phyloP scores from a whole-genome alignment of 495 filamentous ascomycete species.

The Collariella sp. region DNA sequence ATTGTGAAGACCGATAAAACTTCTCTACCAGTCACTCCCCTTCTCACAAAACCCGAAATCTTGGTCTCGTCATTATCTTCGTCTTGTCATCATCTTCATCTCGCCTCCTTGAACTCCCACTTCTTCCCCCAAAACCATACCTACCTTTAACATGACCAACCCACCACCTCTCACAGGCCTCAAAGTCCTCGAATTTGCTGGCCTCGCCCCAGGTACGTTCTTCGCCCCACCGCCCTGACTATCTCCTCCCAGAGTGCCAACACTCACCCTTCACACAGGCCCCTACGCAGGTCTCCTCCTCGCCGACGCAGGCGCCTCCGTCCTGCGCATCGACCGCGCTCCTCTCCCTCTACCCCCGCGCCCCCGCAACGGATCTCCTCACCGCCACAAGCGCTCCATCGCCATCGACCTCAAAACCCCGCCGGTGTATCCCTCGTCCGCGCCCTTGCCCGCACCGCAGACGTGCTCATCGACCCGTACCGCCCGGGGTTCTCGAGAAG shows the following conservation, averaged over 20 bases:
- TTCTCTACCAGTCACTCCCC: not conserved
- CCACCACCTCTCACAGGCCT: constrained; percentile 63
- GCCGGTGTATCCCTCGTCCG: constrained; percentile 55
- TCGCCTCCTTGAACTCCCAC: not conserved
- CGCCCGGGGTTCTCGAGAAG: constrained; percentile 84
- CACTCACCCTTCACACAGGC: constrained; percentile 37
- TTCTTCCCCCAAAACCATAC: not conserved
- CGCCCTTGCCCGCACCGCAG: constrained; percentile 51
- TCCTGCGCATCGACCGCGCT: constrained; percentile 77
- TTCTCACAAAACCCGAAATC: no score
- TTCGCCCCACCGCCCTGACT: not conserved
- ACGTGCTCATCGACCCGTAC: constrained; percentile 88
- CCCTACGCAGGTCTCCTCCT: constrained; percentile 86
- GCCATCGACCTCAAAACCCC: constrained; percentile 63
- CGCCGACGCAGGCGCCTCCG: constrained; percentile 77
- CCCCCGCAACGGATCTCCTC: constrained; percentile 56
- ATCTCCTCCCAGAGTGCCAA: not conserved
- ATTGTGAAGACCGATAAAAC: not conserved
- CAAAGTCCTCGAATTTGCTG: constrained; percentile 81
- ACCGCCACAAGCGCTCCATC: constrained; percentile 74
- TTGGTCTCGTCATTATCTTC: not conserved
- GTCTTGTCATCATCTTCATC: no score
- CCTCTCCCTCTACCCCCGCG: constrained; percentile 19
- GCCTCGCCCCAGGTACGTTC: constrained; percentile 69
- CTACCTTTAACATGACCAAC: constrained; percentile 30